Base-by-base conservation (phyloP, 2,329 filamentous ascomycete genomes). In the Shiraia bambusicola region DNA sequence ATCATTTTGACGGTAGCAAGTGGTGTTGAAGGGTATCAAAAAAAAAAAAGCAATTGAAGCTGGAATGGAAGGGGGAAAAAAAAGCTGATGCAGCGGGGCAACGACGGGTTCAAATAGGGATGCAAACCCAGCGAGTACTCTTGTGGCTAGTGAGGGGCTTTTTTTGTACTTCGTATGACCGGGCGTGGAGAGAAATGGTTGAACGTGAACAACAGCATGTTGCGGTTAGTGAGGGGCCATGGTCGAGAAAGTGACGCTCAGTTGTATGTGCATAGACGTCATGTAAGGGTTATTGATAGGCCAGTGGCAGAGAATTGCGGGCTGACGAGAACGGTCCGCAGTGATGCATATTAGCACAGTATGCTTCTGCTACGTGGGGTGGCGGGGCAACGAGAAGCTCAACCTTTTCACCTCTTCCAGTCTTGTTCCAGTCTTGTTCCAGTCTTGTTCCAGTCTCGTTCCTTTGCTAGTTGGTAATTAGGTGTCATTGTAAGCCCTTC, bases 1-100 rank as follows among this genome's bases (percentile, higher is more conserved):
- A 57, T 47, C 57, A 60, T 60, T 41, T 37, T 58, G 78, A 72
- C 81, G 46, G 58, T 76, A 62, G 33, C 13, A 31, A 19, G 30
- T 39, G 37, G 19, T 26, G 28, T 25, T 43, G 16, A 34, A 43
- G 43, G 34, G 40, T 36, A 41, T 22, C 19, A 22, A 22, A 8
- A 40, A 45, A 17, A 9, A 30, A 42, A 34, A 28, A 40, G 42
- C 33, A 45, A 46, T 50, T 41, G 47, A 55, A 45, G 35, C 38
- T 42, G 52, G 43, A 40, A 34, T 39, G 38, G 35, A 43, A 30
- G 34, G 29, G 40, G 34, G 45, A 39, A 34, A 47, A 34, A 37
- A 33, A 33, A 19, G 22, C 29, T 37, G 28, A 44, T 24, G 26
- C 26, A 34, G 43, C 50, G 50, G 56, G 57, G 49, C 24, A 47